phyloP scores from a whole-genome alignment of 257 asterid species.

The Nicotiana tomentosiformis region DNA sequence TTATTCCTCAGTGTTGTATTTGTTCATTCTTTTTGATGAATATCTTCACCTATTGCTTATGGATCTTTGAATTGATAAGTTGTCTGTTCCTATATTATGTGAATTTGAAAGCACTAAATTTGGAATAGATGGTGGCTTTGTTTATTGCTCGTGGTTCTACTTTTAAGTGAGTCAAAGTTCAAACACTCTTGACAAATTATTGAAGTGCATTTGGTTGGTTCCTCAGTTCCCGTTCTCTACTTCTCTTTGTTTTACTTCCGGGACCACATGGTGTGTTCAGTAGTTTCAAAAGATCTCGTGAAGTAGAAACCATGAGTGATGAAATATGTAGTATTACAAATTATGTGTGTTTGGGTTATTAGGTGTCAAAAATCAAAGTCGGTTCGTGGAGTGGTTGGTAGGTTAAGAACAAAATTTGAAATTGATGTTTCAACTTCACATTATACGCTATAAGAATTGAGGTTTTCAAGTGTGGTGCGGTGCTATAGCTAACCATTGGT shows the following conservation, averaged over 20 bases:
- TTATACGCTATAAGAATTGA: background rate
- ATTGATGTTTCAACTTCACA: background rate
- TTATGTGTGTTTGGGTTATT: background rate
- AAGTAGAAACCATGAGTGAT: background rate
- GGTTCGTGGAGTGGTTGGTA: background rate
- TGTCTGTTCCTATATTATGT: background rate
- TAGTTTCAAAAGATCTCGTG: background rate
- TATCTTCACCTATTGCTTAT: background rate
- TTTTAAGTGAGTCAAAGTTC: background rate
- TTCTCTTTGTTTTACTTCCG: background rate
- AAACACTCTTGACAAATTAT: background rate
- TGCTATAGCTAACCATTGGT: background rate
- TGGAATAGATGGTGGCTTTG: background rate
- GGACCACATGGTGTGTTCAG: background rate
- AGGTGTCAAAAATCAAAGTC: background rate
- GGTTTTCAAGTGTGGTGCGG: background rate
- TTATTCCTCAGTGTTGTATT: background rate
- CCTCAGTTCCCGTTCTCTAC: background rate
- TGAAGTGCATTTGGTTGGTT: background rate
- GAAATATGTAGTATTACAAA: background rate
- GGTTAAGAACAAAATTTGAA: background rate
- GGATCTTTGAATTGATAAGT: background rate
- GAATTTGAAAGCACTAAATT: background rate
- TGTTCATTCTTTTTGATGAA: constrained; percentile 10
- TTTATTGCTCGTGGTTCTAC: background rate